Evolutionary conservation across 176 grass and related monocot genomes (phyloP).

Genomic region (Tillandsia leiboldiana): DNA sequence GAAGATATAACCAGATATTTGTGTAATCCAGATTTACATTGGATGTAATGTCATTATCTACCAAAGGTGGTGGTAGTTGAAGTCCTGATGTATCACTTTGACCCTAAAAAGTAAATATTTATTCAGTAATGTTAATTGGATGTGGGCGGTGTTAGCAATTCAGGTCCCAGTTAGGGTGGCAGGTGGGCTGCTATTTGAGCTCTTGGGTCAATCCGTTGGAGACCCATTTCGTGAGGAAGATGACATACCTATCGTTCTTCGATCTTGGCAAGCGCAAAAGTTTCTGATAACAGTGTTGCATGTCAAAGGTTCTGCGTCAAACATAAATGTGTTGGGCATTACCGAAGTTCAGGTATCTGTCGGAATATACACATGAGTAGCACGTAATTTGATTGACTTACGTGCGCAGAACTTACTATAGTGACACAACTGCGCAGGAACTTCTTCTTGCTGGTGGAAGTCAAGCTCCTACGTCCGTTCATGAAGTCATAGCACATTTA

Average conservation of each 20-base stretch:
- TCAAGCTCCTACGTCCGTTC: slow-evolving; percentile 69
- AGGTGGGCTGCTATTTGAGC: slow-evolving; percentile 85
- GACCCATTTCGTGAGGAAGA: slow-evolving; percentile 74
- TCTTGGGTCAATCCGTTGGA: slow-evolving; percentile 89
- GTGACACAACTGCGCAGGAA: slow-evolving; percentile 45
- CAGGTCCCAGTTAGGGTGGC: slow-evolving; percentile 96
- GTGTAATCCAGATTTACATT: too few species aligned
- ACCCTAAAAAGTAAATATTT: neutral
- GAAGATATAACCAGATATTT: too few species aligned
- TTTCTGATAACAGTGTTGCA: slow-evolving; percentile 84
- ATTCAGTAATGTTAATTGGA: slow-evolving; percentile 25
- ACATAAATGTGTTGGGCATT: slow-evolving; percentile 85
- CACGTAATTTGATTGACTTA: neutral
- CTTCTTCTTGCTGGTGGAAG: slow-evolving; percentile 87
- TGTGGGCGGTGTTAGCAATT: slow-evolving; percentile 37
- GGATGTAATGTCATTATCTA: too few species aligned
- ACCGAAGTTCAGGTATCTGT: slow-evolving; percentile 92
- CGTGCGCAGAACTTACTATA: slow-evolving; percentile 4
- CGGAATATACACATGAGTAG: neutral
- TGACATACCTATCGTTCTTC: slow-evolving; percentile 87
- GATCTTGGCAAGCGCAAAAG: slow-evolving; percentile 88
- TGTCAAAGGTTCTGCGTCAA: slow-evolving; percentile 71
- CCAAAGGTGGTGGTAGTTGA: too few species aligned
- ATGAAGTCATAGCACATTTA: slow-evolving; percentile 96
- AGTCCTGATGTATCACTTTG: too few species aligned